These are phyloP conservation scores for Suillus alpinus DNA, from an alignment of 768 basidiomycete species.

Conservation along the genomic window DNA sequence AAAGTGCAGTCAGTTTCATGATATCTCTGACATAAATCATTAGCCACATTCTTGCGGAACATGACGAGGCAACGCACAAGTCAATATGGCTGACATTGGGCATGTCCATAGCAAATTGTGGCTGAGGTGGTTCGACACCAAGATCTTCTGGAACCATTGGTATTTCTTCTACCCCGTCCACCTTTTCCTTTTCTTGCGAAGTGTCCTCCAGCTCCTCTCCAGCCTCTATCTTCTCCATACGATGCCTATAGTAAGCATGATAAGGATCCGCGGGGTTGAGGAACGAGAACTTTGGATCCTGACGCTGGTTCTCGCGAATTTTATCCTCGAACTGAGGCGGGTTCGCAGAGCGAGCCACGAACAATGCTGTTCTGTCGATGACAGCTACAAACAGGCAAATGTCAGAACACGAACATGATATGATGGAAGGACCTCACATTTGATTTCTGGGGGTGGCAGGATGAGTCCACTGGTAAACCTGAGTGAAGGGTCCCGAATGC, in stretches of 20 bases:
- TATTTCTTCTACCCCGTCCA: slow-evolving; percentile 29
- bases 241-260: slow-evolving; percentile 96
- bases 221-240: slow-evolving; percentile 76
- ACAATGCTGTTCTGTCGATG: slow-evolving; percentile 91
- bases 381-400: slow-evolving; percentile 53
- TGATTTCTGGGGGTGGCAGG: slow-evolving; percentile 94
- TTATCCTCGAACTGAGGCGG: slow-evolving; percentile 94
- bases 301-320: slow-evolving; percentile 93
- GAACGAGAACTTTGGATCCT: slow-evolving; percentile 98
- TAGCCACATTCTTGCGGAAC: neutral
- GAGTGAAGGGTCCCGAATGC: slow-evolving; percentile 30
- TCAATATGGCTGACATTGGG: slow-evolving; percentile 88
- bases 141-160: slow-evolving; percentile 50
- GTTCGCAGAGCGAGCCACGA: slow-evolving; percentile 91
- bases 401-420: slow-evolving; percentile 10
- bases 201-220: slow-evolving; percentile 72
- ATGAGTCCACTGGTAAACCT: slow-evolving; percentile 85
- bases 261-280: slow-evolving; percentile 96
- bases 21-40: slow-evolving; percentile 62
- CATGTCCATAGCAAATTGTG: slow-evolving; percentile 82
- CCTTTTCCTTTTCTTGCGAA: slow-evolving; percentile 43
- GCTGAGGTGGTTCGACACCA: slow-evolving; percentile 72
- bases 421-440: slow-evolving; percentile 52
- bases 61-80: slow-evolving; percentile 58
- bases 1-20: slow-evolving; percentile 93